Conservation (phyloP, 2,329 filamentous ascomycete genomes). For the Dactylellina cionopaga region DNA sequence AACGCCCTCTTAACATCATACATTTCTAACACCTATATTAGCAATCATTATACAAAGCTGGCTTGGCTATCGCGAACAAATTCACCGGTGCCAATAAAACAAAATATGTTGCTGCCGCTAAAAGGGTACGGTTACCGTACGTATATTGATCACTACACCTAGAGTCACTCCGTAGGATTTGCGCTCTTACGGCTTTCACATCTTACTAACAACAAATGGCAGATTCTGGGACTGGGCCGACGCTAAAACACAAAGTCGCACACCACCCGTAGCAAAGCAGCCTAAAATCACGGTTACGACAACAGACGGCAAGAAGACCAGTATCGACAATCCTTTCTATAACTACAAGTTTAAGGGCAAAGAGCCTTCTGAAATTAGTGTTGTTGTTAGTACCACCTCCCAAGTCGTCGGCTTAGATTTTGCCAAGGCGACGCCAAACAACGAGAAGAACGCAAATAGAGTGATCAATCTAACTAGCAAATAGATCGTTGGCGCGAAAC, state of each 20-base stretch:
- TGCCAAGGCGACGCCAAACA: too few relatives aligned
- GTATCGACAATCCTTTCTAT: slow-evolving; percentile 12
- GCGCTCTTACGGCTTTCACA: too few relatives aligned
- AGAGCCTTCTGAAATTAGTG: background rate
- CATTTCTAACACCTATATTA: too few relatives aligned
- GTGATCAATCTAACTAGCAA: too few relatives aligned
- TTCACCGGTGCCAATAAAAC: slow-evolving; percentile 49
- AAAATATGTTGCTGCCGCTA: slow-evolving; percentile 52
- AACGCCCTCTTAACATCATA: too few relatives aligned
- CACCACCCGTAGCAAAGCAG: slow-evolving; percentile 33
- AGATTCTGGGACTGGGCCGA: slow-evolving; percentile 56
- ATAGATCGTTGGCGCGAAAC: too few relatives aligned
- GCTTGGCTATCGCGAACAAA: too few relatives aligned
- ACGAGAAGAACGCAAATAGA: background rate
- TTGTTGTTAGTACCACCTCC: background rate
- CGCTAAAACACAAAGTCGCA: slow-evolving; percentile 23
- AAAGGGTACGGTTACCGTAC: slow-evolving; percentile 53
- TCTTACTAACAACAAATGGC: slow-evolving; percentile 9
- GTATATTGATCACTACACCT: too few relatives aligned
- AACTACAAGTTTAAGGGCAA: background rate
- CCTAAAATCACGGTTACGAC: slow-evolving; percentile 37
- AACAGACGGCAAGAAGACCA: slow-evolving; percentile 10
- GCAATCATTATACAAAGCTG: too few relatives aligned
- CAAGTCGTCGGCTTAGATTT: too few relatives aligned
- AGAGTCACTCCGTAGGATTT: too few relatives aligned